phyloP scores from a whole-genome alignment of 164 flowering plant species.

The Akebia trifoliata region DNA sequence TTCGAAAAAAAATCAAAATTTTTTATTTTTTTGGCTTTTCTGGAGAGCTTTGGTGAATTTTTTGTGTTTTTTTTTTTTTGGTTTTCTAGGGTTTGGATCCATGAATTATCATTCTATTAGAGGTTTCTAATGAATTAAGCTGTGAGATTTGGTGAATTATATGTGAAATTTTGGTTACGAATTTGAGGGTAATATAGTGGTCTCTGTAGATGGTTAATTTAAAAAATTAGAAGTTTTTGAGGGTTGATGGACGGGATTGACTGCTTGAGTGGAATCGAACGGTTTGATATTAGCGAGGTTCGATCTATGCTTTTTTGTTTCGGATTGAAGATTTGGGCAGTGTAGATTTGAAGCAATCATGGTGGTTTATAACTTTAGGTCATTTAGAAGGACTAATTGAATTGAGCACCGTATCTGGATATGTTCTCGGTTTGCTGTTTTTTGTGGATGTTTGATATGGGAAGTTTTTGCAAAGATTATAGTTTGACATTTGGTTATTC shows the following conservation, averaged over 20 bases:
- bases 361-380: neutral
- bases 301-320: neutral
- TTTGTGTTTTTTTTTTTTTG: neutral
- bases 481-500: no score
- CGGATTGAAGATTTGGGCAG: neutral
- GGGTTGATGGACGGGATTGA: neutral
- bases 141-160: neutral
- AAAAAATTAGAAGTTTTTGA: neutral
- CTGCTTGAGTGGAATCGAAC: constrained; percentile 4
- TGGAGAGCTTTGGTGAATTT: neutral
- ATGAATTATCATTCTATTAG: neutral
- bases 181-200: neutral
- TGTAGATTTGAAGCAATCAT: neutral
- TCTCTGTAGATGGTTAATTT: no score
- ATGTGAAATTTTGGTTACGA: neutral
- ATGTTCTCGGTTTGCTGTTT: neutral
- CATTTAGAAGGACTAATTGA: neutral
- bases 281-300: neutral
- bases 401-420: neutral
- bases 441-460: no score
- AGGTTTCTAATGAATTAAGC: neutral
- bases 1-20: neutral
- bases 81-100: constrained; percentile 3
- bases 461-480: no score
- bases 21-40: neutral